Conservation (phyloP, 139 green algal genomes). For the Edaphochlamys debaryana region DNA sequence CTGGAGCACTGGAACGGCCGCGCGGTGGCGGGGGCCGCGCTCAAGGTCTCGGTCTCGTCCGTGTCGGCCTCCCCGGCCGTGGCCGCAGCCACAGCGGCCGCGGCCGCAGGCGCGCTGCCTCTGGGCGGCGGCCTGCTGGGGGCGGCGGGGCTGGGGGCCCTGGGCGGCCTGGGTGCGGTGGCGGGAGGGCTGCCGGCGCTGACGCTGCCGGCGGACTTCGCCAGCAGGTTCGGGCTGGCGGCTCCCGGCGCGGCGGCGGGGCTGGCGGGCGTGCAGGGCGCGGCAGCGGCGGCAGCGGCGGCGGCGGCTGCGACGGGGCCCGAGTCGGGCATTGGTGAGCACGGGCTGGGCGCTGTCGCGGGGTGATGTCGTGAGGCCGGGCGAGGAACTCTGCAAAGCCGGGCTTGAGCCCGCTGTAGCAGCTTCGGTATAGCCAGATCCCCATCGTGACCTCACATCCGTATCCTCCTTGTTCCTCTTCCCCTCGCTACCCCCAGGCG, state of each 20-base stretch:
- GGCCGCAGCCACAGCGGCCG: background rate
- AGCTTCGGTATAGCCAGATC: too few relatives aligned
- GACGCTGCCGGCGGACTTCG: background rate
- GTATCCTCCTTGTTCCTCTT: background rate
- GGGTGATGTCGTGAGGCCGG: too few relatives aligned
- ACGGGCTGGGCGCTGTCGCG: background rate
- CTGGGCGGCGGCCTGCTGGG: background rate
- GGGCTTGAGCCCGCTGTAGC: too few relatives aligned
- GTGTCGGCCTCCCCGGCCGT: background rate
- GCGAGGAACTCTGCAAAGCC: too few relatives aligned
- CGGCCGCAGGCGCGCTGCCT: background rate
- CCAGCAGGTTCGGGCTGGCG: conserved; percentile 24
- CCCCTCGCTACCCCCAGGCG: conserved; percentile 35
- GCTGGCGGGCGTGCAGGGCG: background rate
- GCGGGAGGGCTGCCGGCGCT: background rate
- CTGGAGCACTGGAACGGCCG: conserved; percentile 77
- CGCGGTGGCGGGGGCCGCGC: conserved; percentile 65
- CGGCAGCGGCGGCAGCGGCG: background rate
- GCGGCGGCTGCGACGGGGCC: background rate
- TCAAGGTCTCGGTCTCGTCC: conserved; percentile 58
- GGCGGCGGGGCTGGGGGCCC: background rate
- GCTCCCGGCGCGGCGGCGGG: background rate
- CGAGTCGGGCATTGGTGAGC: conserved; percentile 23
- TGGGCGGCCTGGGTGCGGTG: background rate
- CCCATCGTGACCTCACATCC: too few relatives aligned